Conservation (phyloP, 352 stramenopile species). For the Globisporangium abappressorium region DNA sequence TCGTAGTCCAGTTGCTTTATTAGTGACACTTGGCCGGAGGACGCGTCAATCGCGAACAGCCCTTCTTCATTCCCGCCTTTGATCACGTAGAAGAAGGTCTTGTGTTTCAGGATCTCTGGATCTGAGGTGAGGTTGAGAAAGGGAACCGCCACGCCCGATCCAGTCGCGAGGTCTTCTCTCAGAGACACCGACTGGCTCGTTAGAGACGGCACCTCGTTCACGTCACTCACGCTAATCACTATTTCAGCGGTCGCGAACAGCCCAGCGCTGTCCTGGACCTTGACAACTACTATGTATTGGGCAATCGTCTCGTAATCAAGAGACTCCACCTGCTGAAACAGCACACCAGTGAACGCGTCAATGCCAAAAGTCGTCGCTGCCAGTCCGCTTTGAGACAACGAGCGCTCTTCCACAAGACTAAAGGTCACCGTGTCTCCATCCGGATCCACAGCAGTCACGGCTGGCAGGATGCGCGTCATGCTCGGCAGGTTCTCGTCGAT, state of each 20-base stretch:
- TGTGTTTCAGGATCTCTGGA: slow-evolving; percentile 4
- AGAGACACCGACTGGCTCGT: slow-evolving; percentile 16
- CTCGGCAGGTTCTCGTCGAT: slow-evolving; percentile 31
- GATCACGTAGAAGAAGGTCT: not conserved
- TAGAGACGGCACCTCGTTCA: slow-evolving; percentile 31
- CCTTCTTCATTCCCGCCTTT: not conserved
- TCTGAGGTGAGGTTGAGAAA: slow-evolving; percentile 10
- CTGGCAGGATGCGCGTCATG: slow-evolving; percentile 16
- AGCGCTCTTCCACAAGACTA: slow-evolving; percentile 24
- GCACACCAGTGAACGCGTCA: slow-evolving; percentile 30
- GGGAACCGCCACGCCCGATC: not conserved
- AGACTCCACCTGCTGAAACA: slow-evolving; percentile 27
- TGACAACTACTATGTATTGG: slow-evolving; percentile 7
- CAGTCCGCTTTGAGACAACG: not conserved
- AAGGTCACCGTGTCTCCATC: slow-evolving; percentile 27
- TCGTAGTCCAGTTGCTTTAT: slow-evolving; percentile 7
- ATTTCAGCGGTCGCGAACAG: slow-evolving; percentile 21
- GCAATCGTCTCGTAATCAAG: slow-evolving; percentile 36
- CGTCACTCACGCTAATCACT: slow-evolving; percentile 23
- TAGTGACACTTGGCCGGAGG: slow-evolving; percentile 7
- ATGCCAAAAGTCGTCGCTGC: slow-evolving; percentile 38
- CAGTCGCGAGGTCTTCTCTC: slow-evolving; percentile 16
- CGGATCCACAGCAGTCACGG: slow-evolving; percentile 24
- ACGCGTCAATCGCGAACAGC: slow-evolving; percentile 3
- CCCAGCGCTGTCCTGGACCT: slow-evolving; percentile 14